Base-by-base conservation (phyloP, 2,329 filamentous ascomycete genomes). In the Diaporthe australafricana region DNA sequence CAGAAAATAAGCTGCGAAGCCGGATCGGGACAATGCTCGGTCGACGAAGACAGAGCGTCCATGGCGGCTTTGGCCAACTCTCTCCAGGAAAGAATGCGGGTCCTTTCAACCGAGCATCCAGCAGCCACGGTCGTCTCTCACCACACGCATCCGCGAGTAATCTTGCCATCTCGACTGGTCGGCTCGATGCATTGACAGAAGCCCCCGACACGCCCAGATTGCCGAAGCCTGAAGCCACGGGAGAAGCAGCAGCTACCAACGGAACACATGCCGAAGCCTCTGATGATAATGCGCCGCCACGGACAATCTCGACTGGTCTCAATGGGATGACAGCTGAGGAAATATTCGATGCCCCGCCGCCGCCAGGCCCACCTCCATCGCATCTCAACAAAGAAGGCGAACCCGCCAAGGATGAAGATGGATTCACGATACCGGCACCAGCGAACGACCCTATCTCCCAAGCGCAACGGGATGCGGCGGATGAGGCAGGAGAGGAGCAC, bases 1-100 rank as follows among this genome's bases (percentile, higher is more conserved):
- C 75, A 81, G 88, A 90, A 77, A 88, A 88, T 70, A 90, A 87
- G 76, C 78, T 91, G 52, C 86, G 90, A 57, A 89, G 88, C 76
- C 87, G 91, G 70, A 86, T 94, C 68, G 92, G 92, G 20, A 94
- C 92, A 16, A 91, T 94, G 84, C 87, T 94, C 55, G 88, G 89
- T 35, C 86, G 90, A 27, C 84, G 90, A 72, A 86, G 91, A 48
- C 90, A 93, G 79, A 93, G 91, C 79, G 85, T 93, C 70, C 86
- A 93, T 81, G 87, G 86, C 73, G 84, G 91, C 52, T 92, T 88
- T 78, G 88, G 84, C 71, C 87, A 83, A 79, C 85, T 87, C 76
- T 91, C 87, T 0, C 86, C 88, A 2, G 82, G 84, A 45, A 91
- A 89, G 79, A 84, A 85, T 25, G 76, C 79, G 3, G 79, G 81